Conservation (phyloP, 2,329 filamentous ascomycete genomes). For the Bipolaris cookei region DNA sequence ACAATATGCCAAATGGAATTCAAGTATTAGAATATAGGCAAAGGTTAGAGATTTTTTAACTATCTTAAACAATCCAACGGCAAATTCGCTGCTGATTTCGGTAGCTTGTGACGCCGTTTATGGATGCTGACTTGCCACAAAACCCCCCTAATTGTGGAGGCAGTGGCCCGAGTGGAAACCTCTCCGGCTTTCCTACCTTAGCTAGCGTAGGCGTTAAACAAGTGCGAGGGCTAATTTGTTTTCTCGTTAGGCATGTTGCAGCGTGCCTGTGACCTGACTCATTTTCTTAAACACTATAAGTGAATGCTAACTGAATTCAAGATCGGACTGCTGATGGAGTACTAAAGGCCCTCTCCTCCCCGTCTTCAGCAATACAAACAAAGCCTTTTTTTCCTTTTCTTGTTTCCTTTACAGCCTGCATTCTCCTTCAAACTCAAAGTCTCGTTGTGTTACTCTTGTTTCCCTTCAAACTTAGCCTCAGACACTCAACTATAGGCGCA, state of each 20-base stretch:
- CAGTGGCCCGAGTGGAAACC: conserved; percentile 12
- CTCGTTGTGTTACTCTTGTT: conserved; percentile 10
- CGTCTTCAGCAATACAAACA: conserved; percentile 12
- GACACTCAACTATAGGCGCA: conserved; percentile 9
- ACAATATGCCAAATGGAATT: too few relatives aligned
- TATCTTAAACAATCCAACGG: background rate
- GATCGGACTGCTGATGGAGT: conserved; percentile 8
- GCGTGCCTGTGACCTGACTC: conserved; percentile 5
- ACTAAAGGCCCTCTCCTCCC: conserved; percentile 17
- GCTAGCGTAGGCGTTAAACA: conserved; percentile 19
- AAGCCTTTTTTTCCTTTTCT: conserved; percentile 8
- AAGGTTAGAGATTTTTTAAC: too few relatives aligned
- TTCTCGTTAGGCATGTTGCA: conserved; percentile 4
- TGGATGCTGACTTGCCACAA: conserved; percentile 25
- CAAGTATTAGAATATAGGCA: too few relatives aligned
- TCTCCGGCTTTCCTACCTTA: conserved; percentile 21
- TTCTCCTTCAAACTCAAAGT: conserved; percentile 12
- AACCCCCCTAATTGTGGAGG: conserved; percentile 20
- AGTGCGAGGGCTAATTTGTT: conserved; percentile 10
- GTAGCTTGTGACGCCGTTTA: conserved; percentile 21
- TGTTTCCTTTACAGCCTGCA: conserved; percentile 7
- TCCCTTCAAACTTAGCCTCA: conserved; percentile 8
- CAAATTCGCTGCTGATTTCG: conserved; percentile 20
- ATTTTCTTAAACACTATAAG: conserved; percentile 7
- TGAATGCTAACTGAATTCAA: conserved; percentile 8